phyloP scores from a whole-genome alignment of 2,329 filamentous ascomycete species.

The Arachnomyces sp. region DNA sequence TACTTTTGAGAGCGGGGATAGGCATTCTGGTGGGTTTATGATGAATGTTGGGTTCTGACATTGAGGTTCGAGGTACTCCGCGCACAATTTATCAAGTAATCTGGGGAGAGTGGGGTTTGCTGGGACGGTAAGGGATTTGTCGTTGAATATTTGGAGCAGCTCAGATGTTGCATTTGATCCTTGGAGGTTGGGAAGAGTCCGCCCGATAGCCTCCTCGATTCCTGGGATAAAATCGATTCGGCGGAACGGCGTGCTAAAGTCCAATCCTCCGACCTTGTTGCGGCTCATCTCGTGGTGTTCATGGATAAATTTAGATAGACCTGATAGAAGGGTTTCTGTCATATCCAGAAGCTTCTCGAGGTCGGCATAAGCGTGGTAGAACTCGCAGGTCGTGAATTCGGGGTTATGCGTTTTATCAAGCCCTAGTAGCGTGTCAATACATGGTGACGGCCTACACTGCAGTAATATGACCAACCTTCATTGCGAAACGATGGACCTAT shows the following conservation, averaged over 20 bases:
- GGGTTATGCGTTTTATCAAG: constrained; percentile 89
- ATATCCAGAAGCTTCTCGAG: constrained; percentile 64
- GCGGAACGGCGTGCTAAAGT: constrained; percentile 52
- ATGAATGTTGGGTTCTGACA: constrained; percentile 74
- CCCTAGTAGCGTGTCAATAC: constrained; percentile 26
- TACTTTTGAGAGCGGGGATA: constrained; percentile 86
- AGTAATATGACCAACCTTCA: constrained; percentile 50
- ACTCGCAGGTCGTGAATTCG: constrained; percentile 96
- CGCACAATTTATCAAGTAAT: constrained; percentile 74
- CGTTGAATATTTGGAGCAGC: constrained; percentile 48
- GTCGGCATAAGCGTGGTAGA: constrained; percentile 79
- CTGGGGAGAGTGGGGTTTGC: constrained; percentile 51
- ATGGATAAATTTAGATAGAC: constrained; percentile 47
- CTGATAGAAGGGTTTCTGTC: constrained; percentile 63
- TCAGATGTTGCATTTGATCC: constrained; percentile 48
- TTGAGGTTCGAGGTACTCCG: constrained; percentile 66
- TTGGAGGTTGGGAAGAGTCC: constrained; percentile 56
- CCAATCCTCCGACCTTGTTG: constrained; percentile 33
- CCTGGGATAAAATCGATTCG: constrained; percentile 74
- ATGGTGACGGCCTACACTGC: neutral
- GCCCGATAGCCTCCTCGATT: constrained; percentile 60
- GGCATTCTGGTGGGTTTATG: constrained; percentile 77
- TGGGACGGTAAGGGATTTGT: constrained; percentile 43
- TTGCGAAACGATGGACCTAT: constrained; percentile 90
- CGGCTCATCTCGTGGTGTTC: constrained; percentile 37